Evolutionary conservation across 2,329 filamentous ascomycete genomes (phyloP).

Genomic region (Emmonsia crescens): DNA sequence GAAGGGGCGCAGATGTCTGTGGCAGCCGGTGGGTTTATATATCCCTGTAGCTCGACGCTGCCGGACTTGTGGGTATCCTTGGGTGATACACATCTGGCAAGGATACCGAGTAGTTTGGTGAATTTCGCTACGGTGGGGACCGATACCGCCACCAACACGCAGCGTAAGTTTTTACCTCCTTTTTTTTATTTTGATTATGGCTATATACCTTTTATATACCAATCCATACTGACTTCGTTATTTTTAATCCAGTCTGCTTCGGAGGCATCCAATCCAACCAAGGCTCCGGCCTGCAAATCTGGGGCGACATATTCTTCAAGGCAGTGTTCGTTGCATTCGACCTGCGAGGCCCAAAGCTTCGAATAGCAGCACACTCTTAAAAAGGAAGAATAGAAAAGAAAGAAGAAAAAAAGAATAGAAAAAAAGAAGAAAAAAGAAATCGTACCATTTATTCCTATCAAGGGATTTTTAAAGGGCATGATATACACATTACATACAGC

Average conservation of each 20-base stretch:
- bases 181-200: neutral
- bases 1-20: constrained; percentile 38
- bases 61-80: constrained; percentile 49
- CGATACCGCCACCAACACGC: constrained; percentile 30
- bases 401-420: neutral
- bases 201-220: neutral
- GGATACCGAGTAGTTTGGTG: constrained; percentile 45
- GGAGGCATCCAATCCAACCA: constrained; percentile 51
- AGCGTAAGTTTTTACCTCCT: constrained; percentile 23
- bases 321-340: constrained; percentile 52
- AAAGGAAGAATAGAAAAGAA: neutral
- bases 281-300: constrained; percentile 45
- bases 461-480: neutral
- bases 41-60: constrained; percentile 44
- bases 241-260: constrained; percentile 39
- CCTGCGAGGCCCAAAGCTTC: constrained; percentile 38
- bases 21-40: constrained; percentile 41
- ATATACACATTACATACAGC: neutral
- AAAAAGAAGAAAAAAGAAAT: neutral
- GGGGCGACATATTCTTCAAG: constrained; percentile 52
- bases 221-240: constrained; percentile 11
- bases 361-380: constrained; percentile 38
- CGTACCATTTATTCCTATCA: neutral
- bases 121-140: constrained; percentile 44
- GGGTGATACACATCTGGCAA: constrained; percentile 39